Conservation (phyloP, 352 stramenopile species). For the Blastocystis sp. region DNA sequence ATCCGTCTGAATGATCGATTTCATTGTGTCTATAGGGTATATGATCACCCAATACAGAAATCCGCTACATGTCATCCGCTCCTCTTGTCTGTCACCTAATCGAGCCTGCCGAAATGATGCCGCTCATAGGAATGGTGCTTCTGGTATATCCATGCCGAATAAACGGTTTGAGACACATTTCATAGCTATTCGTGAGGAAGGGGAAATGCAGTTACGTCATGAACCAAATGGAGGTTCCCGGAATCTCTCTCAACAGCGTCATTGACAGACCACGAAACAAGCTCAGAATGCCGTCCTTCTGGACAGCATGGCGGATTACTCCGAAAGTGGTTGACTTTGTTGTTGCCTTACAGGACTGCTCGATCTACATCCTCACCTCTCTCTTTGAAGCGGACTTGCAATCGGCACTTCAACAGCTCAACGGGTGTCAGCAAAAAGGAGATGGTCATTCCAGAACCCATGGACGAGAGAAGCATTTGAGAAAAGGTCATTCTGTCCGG, state of each 20-base stretch:
- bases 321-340: constrained; percentile 29
- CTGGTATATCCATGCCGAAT: constrained; percentile 7
- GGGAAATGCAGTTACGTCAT: background rate
- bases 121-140: background rate
- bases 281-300: constrained; percentile 1
- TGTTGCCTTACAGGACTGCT: constrained; percentile 7
- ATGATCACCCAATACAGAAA: constrained; percentile 38
- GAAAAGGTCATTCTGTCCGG: constrained; percentile 27
- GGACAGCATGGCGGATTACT: constrained; percentile 40
- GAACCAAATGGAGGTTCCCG: constrained; percentile 44
- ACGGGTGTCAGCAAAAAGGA: constrained; percentile 56
- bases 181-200: background rate
- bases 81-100: background rate
- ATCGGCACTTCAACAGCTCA: constrained; percentile 47
- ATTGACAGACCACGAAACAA: constrained; percentile 30
- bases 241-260: constrained; percentile 45
- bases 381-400: background rate
- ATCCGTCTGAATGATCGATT: constrained; percentile 63
- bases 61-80: constrained; percentile 10
- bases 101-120: constrained; percentile 15
- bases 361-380: background rate
- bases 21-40: constrained; percentile 64
- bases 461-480: constrained; percentile 37
- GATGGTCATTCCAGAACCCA: constrained; percentile 48
- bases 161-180: constrained; percentile 12